Evolutionary conservation across 2,329 filamentous ascomycete genomes (phyloP), one percentile per base, ranked within the genome.

Genomic region (Waltergamsia citrina): DNA sequence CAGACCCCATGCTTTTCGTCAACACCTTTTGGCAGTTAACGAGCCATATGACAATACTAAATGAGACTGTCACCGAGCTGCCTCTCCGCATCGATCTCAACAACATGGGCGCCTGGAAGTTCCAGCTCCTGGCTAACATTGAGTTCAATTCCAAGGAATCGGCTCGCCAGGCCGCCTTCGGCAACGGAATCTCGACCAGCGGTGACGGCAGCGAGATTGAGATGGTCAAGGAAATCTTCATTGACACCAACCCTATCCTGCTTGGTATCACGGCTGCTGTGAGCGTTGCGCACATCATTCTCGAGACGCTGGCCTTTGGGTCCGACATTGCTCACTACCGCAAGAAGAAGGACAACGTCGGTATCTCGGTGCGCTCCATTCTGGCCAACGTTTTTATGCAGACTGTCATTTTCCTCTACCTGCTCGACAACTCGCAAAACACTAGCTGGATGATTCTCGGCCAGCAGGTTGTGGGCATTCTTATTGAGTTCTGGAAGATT

Each of bases 391-490:
- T 96, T 41, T 88, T 96, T 58, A 98, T 98, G 92, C 92, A 98
- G 60, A 59, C 72, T 6, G 72, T 96, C 51, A 95, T 98, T 59
- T 93, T 98, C 72, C 71, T 98, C 29, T 98, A 98, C 60, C 74
- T 98, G 20, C 65, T 98, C 49, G 92, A 98, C 64, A 96, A 98
- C 66, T 93, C 87, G 44, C 87, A 95, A 38, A 93, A 92, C 56
- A 98, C 92, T 1, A 94, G 84, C 43, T 98, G 90, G 90, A 96
- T 98, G 87, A 96, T 98, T 47, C 68, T 98, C 15, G 87, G 88
- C 33, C 83, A 85, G 9, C 92, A 98, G 63, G 92, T 82, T 15
- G 78, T 94, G 41, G 87, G 88, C 33, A 77, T 77, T 36, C 35
- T 77, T 29, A 76, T 78, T 43, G 73, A 78, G 53, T 59, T 77